Evolutionary conservation across 2,329 filamentous ascomycete genomes (phyloP).

Genomic region (Epichloe sibirici): DNA sequence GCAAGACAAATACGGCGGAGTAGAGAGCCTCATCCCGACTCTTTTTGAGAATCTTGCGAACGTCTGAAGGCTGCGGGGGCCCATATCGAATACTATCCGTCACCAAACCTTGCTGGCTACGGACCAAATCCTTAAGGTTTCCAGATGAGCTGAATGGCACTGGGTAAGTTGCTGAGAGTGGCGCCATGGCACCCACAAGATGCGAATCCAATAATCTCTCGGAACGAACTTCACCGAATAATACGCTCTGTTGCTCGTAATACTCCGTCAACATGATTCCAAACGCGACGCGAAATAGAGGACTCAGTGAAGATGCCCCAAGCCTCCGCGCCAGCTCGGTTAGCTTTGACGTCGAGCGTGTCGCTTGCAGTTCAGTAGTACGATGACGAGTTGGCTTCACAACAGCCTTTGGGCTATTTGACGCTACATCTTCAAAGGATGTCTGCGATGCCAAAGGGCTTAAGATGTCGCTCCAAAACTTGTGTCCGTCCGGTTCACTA

Average conservation of each 20-base stretch:
- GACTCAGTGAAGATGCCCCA: background rate
- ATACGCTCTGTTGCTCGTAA: background rate
- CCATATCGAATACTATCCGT: background rate
- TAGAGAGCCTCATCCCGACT: constrained; percentile 10
- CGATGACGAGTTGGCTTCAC: background rate
- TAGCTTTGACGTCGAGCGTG: background rate
- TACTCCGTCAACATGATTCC: background rate
- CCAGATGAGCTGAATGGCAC: background rate
- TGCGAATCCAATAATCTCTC: background rate
- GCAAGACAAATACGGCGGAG: constrained; percentile 15
- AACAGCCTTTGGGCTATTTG: background rate
- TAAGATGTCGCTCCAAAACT: background rate
- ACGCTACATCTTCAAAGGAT: background rate
- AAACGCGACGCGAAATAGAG: background rate
- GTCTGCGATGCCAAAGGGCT: background rate
- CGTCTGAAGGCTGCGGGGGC: constrained; percentile 11
- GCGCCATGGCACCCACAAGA: background rate
- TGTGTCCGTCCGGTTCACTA: background rate
- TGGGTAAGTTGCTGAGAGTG: background rate
- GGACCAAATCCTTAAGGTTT: background rate
- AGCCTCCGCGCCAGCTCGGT: background rate
- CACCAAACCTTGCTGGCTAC: background rate
- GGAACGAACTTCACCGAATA: background rate
- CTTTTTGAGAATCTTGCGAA: constrained; percentile 13
- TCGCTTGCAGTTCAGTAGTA: background rate